Base-by-base conservation (phyloP, 768 basidiomycete species). In the Tylopilus intermedius region DNA sequence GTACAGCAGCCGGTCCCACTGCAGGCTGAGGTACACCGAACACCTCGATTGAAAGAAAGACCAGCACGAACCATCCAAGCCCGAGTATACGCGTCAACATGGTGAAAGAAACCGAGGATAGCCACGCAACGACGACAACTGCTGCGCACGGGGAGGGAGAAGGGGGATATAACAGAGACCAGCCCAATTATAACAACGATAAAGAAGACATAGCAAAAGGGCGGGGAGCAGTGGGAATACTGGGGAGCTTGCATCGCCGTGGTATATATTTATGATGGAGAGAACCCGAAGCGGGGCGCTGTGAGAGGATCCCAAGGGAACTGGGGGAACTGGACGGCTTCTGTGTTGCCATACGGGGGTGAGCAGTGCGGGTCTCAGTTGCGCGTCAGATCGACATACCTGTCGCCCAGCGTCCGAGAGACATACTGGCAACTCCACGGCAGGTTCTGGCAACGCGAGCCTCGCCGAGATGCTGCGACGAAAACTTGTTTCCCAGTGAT, bases 51-150 rank as follows among this genome's bases (percentile, higher is more conserved):
- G 49, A 49, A 47, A 58, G 43, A 37, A 29, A 56, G 10, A 57
- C 35, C 4, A 66, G 46, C 45, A 52, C 21, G 18, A 63, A 30
- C 2, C 56, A 51, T 18, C 40, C 49, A 45, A 61, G n/a, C n/a
- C 42, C n/a, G 18, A 33, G 15, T 7, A 51, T 38, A 24, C 27
- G 35, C 24, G 49, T 5, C 21, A 53, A 18, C 58, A 62, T 63
- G 35, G 24, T 32, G 49, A 48, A 49, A 48, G 40, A 14, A 8
- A 14, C 8, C 5, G 13, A 30, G 9, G 30, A 30, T 30, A 10
- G 9, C 7, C 4, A 4, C 33, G 33, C 33, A 10, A 8, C 7
- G 30, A 33, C 11, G 13, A 26, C 6, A 22, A 49, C 21, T 37
- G 42, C 43, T 54, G 56, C 45, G 49, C 51, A 45, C 22, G 49